phyloP scores from a whole-genome alignment of 2,329 filamentous ascomycete species.

The Ampelomyces quisqualis region DNA sequence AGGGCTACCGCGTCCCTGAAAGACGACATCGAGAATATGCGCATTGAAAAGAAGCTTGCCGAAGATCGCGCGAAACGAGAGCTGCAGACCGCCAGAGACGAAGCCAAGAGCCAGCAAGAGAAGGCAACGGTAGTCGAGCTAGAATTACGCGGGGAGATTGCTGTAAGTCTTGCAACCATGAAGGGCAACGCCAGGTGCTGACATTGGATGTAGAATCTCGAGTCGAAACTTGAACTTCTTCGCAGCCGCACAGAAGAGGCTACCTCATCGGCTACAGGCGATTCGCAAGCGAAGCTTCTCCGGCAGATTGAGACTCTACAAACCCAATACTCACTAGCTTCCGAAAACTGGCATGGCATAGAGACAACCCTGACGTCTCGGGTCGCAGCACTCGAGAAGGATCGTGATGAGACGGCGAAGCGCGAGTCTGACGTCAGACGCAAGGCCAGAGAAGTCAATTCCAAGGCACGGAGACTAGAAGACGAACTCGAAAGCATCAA shows the following conservation, averaged over 20 bases:
- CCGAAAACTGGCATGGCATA: slow-evolving; percentile 97
- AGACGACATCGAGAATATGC: slow-evolving; percentile 63
- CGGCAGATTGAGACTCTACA: slow-evolving; percentile 94
- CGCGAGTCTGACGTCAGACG: slow-evolving; percentile 85
- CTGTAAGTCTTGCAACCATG: slow-evolving; percentile 38
- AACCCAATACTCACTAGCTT: slow-evolving; percentile 90
- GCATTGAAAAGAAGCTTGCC: slow-evolving; percentile 74
- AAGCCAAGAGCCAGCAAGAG: slow-evolving; percentile 71
- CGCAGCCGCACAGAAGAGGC: slow-evolving; percentile 84
- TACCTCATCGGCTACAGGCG: slow-evolving; percentile 76
- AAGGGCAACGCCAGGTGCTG: slow-evolving; percentile 13
- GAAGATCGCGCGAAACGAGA: slow-evolving; percentile 70
- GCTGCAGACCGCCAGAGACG: slow-evolving; percentile 70
- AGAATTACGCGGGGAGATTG: slow-evolving; percentile 77
- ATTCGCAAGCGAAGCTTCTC: slow-evolving; percentile 84
- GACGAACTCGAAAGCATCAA: slow-evolving; percentile 76
- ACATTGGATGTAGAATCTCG: slow-evolving; percentile 60
- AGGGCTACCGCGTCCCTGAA: slow-evolving; percentile 57
- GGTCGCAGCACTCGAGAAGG: slow-evolving; percentile 77
- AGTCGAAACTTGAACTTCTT: slow-evolving; percentile 87
- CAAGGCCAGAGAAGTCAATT: slow-evolving; percentile 82
- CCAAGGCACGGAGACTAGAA: slow-evolving; percentile 68
- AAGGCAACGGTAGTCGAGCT: slow-evolving; percentile 67
- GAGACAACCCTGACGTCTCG: slow-evolving; percentile 81
- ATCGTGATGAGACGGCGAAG: slow-evolving; percentile 80